phyloP scores from a whole-genome alignment of 257 asterid species.

The Handroanthus guayacan region DNA sequence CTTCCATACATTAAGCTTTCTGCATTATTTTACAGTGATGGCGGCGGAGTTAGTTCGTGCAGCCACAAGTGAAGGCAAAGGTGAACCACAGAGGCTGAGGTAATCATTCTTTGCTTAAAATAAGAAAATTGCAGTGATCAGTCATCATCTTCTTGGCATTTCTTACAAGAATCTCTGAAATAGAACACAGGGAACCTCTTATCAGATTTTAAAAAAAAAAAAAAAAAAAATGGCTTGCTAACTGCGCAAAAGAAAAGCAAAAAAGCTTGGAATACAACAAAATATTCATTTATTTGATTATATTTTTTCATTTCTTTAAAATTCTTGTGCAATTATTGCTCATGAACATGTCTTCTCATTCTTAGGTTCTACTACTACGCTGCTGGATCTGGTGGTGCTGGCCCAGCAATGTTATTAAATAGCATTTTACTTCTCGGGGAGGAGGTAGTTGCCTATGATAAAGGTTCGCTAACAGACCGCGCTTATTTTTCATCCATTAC shows the following conservation, averaged over 20 bases:
- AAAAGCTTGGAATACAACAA: neutral
- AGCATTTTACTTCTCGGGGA: slow-evolving; percentile 96
- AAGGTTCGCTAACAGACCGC: slow-evolving; percentile 57
- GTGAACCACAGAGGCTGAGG: slow-evolving; percentile 87
- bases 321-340: neutral
- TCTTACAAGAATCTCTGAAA: neutral
- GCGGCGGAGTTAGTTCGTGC: slow-evolving; percentile 95
- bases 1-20: slow-evolving; percentile 27
- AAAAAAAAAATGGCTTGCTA: no score
- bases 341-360: slow-evolving; percentile 33
- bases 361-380: slow-evolving; percentile 86
- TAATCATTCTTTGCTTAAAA: slow-evolving; percentile 33
- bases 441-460: slow-evolving; percentile 85
- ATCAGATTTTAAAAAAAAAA: neutral
- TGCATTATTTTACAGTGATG: slow-evolving; percentile 69
- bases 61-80: slow-evolving; percentile 63
- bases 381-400: slow-evolving; percentile 98
- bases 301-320: neutral
- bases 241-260: no score
- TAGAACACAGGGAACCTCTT: neutral
- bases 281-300: neutral
- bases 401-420: slow-evolving; percentile 87
- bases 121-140: neutral
- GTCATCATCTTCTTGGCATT: neutral
- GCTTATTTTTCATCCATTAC: neutral